phyloP scores from a whole-genome alignment of 2,329 filamentous ascomycete genomes.

The Lecanoromycetidae sp. region DNA sequence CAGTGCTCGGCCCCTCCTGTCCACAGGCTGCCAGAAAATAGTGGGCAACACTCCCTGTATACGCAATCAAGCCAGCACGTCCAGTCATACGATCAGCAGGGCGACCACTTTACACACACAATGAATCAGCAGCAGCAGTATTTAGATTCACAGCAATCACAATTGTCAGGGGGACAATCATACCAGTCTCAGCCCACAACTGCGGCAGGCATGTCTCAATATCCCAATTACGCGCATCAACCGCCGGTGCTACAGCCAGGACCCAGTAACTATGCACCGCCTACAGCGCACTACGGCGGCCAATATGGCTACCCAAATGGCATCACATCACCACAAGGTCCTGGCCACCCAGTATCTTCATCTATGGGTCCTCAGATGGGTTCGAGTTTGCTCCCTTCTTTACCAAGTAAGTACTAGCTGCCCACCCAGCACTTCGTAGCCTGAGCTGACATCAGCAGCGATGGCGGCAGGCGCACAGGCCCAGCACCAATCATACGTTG shows the following conservation, averaged over 20 bases:
- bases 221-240: conserved; percentile 58
- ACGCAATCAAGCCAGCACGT: conserved; percentile 26
- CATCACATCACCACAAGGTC: conserved; percentile 65
- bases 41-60: conserved; percentile 26
- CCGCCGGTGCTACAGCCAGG: conserved; percentile 63
- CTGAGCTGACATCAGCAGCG: conserved; percentile 17
- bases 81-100: conserved; percentile 30
- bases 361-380: conserved; percentile 55
- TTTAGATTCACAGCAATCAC: conserved; percentile 68
- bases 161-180: conserved; percentile 66
- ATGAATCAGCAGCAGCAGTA: conserved; percentile 80
- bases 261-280: conserved; percentile 54
- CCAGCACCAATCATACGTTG: conserved; percentile 31
- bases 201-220: conserved; percentile 60
- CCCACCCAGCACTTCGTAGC: not conserved
- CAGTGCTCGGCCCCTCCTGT: conserved; percentile 24
- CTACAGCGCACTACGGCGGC: conserved; percentile 45
- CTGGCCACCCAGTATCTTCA: conserved; percentile 55
- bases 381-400: conserved; percentile 42
- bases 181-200: conserved; percentile 66
- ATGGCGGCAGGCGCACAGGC: conserved; percentile 22
- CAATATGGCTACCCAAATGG: conserved; percentile 67
- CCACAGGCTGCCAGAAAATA: conserved; percentile 20
- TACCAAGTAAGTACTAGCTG: conserved; percentile 12
- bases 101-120: conserved; percentile 30